Percentiles rank a stretch among this genome's conserved stretches.
These are phyloP conservation scores for Pyrenula massariospora DNA, from an alignment of 495 filamentous ascomycete genomes.

Conservation along the genomic window DNA sequence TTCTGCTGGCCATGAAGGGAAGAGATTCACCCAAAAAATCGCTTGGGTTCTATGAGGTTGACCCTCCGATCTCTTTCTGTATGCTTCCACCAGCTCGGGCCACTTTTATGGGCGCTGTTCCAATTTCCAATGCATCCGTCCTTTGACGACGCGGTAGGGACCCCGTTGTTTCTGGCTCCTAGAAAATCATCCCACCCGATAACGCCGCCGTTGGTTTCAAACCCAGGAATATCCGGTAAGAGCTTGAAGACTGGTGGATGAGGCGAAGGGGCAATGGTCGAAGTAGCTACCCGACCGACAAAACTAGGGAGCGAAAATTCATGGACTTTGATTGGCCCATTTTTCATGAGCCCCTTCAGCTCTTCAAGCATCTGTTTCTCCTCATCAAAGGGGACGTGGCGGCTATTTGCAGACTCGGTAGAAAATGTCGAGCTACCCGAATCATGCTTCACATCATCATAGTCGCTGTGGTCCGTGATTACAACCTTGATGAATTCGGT, in stretches of 20 bases:
- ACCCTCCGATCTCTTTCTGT: conserved; percentile 31
- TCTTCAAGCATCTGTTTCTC: conserved; percentile 7
- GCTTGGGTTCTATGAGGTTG: not conserved
- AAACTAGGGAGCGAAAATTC: conserved; percentile 33
- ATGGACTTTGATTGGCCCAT: conserved; percentile 27
- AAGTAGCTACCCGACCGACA: conserved; percentile 26
- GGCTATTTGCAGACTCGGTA: conserved; percentile 24
- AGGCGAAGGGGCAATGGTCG: conserved; percentile 8
- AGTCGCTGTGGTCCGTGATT: conserved; percentile 33
- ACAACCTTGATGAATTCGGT: conserved; percentile 29
- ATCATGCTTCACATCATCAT: conserved; percentile 26
- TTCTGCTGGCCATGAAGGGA: not conserved
- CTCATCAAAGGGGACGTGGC: not conserved
- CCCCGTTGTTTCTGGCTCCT: not conserved
- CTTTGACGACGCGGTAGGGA: conserved; percentile 23
- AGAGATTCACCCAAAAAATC: not conserved
- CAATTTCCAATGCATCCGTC: conserved; percentile 36
- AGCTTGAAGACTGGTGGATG: conserved; percentile 32
- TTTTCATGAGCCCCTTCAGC: conserved; percentile 7
- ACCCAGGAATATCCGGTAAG: conserved; percentile 28
- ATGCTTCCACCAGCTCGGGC: conserved; percentile 39
- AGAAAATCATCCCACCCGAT: conserved; percentile 34
- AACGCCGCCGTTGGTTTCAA: conserved; percentile 32
- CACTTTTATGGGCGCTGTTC: conserved; percentile 28
- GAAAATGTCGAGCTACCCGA: conserved; percentile 15